Conservation (phyloP, 352 stramenopile genomes). For the Globisporangium orthogonon region DNA sequence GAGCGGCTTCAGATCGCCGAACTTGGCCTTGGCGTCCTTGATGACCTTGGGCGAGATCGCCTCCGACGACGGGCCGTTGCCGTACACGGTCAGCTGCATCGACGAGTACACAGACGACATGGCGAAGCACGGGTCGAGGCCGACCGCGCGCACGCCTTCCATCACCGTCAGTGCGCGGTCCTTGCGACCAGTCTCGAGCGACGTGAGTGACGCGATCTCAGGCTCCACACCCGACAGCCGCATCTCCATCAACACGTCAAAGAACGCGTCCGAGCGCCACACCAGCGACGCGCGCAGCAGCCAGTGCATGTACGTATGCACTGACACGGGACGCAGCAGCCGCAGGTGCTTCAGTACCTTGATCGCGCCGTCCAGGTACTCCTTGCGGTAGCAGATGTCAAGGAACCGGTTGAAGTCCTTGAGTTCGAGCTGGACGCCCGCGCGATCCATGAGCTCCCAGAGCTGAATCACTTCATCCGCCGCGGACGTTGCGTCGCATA, state of each 20-base stretch:
- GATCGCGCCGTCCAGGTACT: slow-evolving; percentile 75
- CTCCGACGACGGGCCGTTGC: slow-evolving; percentile 48
- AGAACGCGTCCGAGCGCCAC: slow-evolving; percentile 79
- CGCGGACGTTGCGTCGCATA: slow-evolving; percentile 61
- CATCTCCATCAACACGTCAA: slow-evolving; percentile 86
- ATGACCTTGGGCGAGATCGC: slow-evolving; percentile 46
- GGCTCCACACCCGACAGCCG: slow-evolving; percentile 70
- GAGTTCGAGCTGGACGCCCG: slow-evolving; percentile 43
- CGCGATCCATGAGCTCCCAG: slow-evolving; percentile 63
- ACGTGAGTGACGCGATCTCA: slow-evolving; percentile 80
- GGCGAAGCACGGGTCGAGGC: slow-evolving; percentile 78
- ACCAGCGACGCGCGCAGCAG: slow-evolving; percentile 70
- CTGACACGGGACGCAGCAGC: slow-evolving; percentile 44
- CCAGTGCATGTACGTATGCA: slow-evolving; percentile 85
- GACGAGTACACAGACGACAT: slow-evolving; percentile 84
- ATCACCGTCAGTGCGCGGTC: slow-evolving; percentile 83
- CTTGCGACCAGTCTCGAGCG: slow-evolving; percentile 76
- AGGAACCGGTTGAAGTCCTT: slow-evolving; percentile 65
- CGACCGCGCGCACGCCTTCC: slow-evolving; percentile 79
- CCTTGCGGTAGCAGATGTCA: slow-evolving; percentile 69
- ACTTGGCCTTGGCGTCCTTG: slow-evolving; percentile 44
- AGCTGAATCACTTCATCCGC: slow-evolving; percentile 60
- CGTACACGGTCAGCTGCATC: slow-evolving; percentile 69
- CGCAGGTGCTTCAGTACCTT: slow-evolving; percentile 75
- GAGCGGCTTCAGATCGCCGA: slow-evolving; percentile 46